phyloP scores from a whole-genome alignment of 2,329 filamentous ascomycete species.

The Didymella glomerata region DNA sequence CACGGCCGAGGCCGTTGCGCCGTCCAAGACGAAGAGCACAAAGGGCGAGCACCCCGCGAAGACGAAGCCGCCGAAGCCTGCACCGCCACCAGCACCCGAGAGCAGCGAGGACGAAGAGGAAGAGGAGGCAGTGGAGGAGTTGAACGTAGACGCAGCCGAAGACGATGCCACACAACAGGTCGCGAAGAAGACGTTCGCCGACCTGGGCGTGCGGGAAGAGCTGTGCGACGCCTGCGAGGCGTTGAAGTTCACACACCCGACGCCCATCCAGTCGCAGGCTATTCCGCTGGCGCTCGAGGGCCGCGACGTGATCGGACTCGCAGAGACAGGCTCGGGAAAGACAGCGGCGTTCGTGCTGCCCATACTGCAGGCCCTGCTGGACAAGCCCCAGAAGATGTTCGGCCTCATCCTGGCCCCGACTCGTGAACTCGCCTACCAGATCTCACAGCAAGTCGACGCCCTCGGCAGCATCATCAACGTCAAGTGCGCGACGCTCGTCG shows the following conservation, averaged over 20 bases:
- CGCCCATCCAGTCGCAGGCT: conserved; percentile 85
- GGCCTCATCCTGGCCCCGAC: conserved; percentile 93
- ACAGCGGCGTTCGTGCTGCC: conserved; percentile 94
- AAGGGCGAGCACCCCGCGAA: conserved; percentile 18
- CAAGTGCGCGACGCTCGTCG: conserved; percentile 84
- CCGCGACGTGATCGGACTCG: conserved; percentile 89
- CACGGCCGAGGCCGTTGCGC: conserved; percentile 17
- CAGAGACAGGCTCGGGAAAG: conserved; percentile 95
- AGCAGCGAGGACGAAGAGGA: conserved; percentile 40
- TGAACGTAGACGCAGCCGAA: conserved; percentile 9
- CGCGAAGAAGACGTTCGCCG: conserved; percentile 70
- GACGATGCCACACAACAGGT: neutral
- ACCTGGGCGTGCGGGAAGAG: conserved; percentile 81
- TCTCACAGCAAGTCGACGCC: conserved; percentile 85
- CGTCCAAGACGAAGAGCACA: conserved; percentile 13
- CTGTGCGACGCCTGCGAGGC: conserved; percentile 87
- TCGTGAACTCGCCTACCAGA: conserved; percentile 91
- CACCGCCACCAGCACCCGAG: conserved; percentile 31
- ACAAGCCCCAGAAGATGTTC: conserved; percentile 85
- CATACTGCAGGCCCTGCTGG: conserved; percentile 87
- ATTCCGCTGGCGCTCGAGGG: conserved; percentile 83
- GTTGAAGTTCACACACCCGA: conserved; percentile 84
- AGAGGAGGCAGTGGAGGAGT: conserved; percentile 10
- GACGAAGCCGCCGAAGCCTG: conserved; percentile 28
- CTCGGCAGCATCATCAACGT: conserved; percentile 89